A percentile compares a stretch with the other conserved stretches of the same genome.
Evolutionary conservation across 108 stramenopile genomes (phyloP).

Genomic region (Cyclotella kingstonii): DNA sequence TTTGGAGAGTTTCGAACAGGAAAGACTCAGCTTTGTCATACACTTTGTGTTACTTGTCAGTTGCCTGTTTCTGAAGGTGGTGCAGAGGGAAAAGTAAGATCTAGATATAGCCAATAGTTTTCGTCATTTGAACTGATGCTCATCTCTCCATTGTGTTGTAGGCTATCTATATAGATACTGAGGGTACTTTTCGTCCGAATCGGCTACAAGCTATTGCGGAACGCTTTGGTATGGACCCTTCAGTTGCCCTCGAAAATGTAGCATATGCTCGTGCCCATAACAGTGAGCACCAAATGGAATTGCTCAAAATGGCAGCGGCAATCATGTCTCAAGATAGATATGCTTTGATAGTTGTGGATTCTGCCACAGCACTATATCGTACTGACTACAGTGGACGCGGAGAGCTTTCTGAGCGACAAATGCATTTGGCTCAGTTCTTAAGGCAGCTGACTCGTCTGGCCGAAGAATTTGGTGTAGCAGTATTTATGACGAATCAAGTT

Average conservation of each 20-base stretch:
- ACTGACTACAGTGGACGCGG: constrained; percentile 99
- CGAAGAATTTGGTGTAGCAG: constrained; percentile 98
- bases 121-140: neutral
- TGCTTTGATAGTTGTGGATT: constrained; percentile 96
- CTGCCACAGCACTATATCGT: constrained; percentile 98
- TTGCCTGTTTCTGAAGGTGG: constrained; percentile 96
- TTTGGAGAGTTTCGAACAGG: constrained; percentile 97
- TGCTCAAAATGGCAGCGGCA: constrained; percentile 95
- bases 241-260: constrained; percentile 97
- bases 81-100: constrained; percentile 84
- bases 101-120: neutral
- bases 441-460: constrained; percentile 96
- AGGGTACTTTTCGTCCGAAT: constrained; percentile 97
- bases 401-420: constrained; percentile 95
- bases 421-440: constrained; percentile 98
- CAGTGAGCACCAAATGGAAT: constrained; percentile 98
- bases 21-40: constrained; percentile 99
- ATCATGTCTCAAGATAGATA: constrained; percentile 98
- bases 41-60: constrained; percentile 99
- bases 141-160: constrained; percentile 11
- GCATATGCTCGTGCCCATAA: constrained; percentile 99
- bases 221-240: constrained; percentile 93
- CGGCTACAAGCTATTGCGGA: constrained; percentile 97
- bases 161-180: constrained; percentile 99
- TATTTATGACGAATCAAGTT: constrained; percentile 99